Base-by-base conservation (phyloP, 345 rosid species). In the Hypericum perforatum region DNA sequence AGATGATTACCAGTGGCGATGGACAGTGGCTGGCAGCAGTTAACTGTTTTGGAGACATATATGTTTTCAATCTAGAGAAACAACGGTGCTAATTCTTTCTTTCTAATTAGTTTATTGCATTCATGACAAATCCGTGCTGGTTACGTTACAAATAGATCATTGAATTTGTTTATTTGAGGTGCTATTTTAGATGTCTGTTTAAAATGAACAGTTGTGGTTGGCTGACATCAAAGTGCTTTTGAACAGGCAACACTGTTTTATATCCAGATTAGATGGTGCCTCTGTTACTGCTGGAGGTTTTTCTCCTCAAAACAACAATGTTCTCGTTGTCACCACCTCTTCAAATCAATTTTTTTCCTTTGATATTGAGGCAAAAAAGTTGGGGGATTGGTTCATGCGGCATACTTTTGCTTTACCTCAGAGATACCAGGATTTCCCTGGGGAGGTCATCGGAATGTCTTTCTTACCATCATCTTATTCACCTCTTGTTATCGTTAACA, bases 221-320 rank as follows among this genome's bases (percentile, higher is more conserved):
- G 22, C 15, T 29, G 11, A 50, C 49, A 6, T 43, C 42, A 60
- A 41, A 16, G 41, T 57, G 10, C 40, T 48, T 10, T 63, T 51
- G 53, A 61, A 58, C 78, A 91, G 98, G 78, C 98, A 91, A 65
- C 98, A 91, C 53, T 91, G 98, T 96, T 87, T 87, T 73, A 82
- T 91, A 56, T 77, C 94, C 51, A 85, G 95, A 67, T 72, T 91
- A 68, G 87, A 85, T 59, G 95, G 92, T 62, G 95, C 96, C 59
- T 87, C 92, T 47, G 86, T 91, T 43, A 73, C 95, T 29, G 89
- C 98, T 50, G 96, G 79, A 63, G 98, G 95, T 57, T 87, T 91
- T 56, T 79, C 89, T 54, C 96, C 95, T 43, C 72, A 65, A 55
- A 74, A 81, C 43, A 78, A 56, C 74, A 85, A 78, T 62, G 87